phyloP scores from a whole-genome alignment of 2,329 filamentous ascomycete genomes.

The Fusarium sp. region DNA sequence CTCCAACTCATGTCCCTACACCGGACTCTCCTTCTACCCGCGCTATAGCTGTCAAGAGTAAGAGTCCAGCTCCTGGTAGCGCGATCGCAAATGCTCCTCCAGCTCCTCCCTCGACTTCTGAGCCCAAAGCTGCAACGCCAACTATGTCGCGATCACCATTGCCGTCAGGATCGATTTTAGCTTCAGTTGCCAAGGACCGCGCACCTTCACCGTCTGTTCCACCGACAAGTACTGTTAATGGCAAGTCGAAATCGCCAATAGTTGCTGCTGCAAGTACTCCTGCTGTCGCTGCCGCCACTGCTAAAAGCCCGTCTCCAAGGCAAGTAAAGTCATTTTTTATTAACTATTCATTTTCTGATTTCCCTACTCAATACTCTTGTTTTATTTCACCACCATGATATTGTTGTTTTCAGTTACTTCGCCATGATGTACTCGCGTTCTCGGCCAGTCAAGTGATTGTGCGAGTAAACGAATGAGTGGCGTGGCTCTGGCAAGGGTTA shows the following conservation, averaged over 20 bases:
- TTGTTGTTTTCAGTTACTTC: slow-evolving; percentile 14
- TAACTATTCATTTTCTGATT: neutral
- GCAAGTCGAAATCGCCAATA: slow-evolving; percentile 27
- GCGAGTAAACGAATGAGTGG: slow-evolving; percentile 36
- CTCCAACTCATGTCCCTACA: slow-evolving; percentile 38
- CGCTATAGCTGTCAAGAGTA: slow-evolving; percentile 31
- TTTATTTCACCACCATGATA: neutral
- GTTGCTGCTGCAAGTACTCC: neutral
- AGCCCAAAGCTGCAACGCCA: slow-evolving; percentile 11
- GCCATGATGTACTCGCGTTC: slow-evolving; percentile 34
- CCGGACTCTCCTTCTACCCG: slow-evolving; percentile 39
- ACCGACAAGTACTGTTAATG: slow-evolving; percentile 19
- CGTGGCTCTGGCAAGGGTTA: slow-evolving; percentile 42
- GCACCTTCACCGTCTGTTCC: slow-evolving; percentile 29
- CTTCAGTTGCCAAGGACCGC: slow-evolving; percentile 32
- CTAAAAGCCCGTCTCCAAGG: slow-evolving; percentile 29
- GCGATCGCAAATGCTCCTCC: slow-evolving; percentile 15
- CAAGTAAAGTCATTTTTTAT: slow-evolving; percentile 8
- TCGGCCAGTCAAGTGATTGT: slow-evolving; percentile 37
- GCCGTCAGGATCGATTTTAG: slow-evolving; percentile 18
- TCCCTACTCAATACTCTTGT: neutral
- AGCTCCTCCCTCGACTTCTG: slow-evolving; percentile 11
- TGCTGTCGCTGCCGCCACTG: neutral
- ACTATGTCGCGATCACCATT: slow-evolving; percentile 27
- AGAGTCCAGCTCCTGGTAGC: slow-evolving; percentile 27